Evolutionary conservation across 371 early-diverging fungal species (phyloP), one percentile per base, ranked within the genome.

Genomic region (Lichtheimia ramosa): DNA sequence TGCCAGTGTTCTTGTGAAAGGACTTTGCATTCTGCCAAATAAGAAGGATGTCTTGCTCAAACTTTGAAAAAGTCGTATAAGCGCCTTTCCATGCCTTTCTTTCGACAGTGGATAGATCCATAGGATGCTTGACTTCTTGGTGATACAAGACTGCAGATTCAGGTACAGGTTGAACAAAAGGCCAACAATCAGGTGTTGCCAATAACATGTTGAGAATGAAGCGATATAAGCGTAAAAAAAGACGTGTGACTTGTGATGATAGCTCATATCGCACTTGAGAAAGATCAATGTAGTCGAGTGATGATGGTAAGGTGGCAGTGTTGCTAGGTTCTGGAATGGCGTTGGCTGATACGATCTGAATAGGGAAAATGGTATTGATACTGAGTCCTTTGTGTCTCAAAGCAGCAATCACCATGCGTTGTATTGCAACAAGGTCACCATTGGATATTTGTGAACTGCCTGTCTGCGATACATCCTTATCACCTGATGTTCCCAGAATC

Each of bases 401-500:
- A 2, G 69, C 77, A 6, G 65, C 71, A 1, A 74, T 52, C 51
- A 78, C 75, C 66, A 75, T 62, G 0, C 75, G 68, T 14, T 74
- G 75, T 2, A 75, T 50, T 4, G 78, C 78, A 23, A 70, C 78
- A 1, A 78, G 57, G 58, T 78, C 78, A 10, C 78, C 78, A 40
- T 78, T 78, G 4, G 73, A 78, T 14, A 78, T 78, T 52, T 78
- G 78, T 0, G 78, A 78, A 6, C 70, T 72, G 2, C 71, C 59
- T 7, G 78, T 78, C 43, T 73, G 73, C 3, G 73, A 64, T 1
- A 75, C 78, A 5, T 78, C 78, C 41, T 74, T 77, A 48, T 77
- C 77, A n/a, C 77, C 77, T 13, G 77, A 77, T 6, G 77, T 77
- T 1, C 77, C 77, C 23, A 77, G 43, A 10, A 77, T 74, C 77